These are phyloP conservation scores for Cenchrus americanus DNA, from an alignment of 176 grass and related monocot species.

Conservation along the genomic window DNA sequence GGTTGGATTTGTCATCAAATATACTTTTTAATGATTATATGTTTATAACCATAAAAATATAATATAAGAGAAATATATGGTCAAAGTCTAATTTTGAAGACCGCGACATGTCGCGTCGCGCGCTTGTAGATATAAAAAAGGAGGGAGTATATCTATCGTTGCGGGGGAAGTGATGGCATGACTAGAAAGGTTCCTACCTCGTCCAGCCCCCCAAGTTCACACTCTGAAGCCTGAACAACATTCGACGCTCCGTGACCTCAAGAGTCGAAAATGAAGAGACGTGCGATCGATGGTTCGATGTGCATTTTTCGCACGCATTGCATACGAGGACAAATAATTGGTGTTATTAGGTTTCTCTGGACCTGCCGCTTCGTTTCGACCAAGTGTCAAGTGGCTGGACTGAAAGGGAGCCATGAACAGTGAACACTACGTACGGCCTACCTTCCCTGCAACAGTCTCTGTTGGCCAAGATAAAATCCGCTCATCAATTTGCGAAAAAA, in stretches of 20 bases:
- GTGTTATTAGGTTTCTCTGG: not conserved
- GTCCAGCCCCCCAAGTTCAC: too few species aligned
- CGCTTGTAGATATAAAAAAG: too few species aligned
- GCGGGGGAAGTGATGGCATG: not conserved
- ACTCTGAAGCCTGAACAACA: too few species aligned
- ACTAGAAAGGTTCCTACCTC: not conserved
- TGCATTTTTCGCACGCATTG: not conserved
- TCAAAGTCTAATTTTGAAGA: too few species aligned
- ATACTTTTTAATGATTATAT: too few species aligned
- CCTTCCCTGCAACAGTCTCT: not conserved
- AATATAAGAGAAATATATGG: too few species aligned
- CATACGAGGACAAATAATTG: not conserved
- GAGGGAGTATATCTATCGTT: not conserved
- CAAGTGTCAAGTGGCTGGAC: not conserved
- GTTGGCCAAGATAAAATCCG: not conserved
- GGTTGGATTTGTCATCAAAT: too few species aligned
- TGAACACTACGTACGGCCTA: not conserved
- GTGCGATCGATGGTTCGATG: too few species aligned
- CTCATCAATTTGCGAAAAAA: not conserved
- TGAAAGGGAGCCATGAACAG: not conserved
- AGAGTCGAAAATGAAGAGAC: not conserved
- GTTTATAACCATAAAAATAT: too few species aligned
- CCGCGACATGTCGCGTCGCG: too few species aligned
- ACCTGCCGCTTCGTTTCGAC: not conserved
- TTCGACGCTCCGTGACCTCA: not conserved